Conservation (phyloP, 495 filamentous ascomycete genomes). For the Penicillium roqueforti region DNA sequence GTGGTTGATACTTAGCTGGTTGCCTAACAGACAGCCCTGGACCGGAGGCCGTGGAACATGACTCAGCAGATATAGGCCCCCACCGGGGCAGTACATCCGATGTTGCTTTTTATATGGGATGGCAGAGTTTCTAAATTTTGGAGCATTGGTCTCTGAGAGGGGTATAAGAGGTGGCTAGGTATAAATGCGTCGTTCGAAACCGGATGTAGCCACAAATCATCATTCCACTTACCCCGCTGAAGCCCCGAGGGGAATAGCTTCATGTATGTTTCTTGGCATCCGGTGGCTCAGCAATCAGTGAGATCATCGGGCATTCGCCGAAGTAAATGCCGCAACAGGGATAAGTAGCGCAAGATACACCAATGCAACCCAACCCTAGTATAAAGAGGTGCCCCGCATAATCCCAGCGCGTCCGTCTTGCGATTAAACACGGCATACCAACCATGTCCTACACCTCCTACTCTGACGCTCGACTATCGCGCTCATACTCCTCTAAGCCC, state of each 20-base stretch:
- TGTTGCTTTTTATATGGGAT: neutral
- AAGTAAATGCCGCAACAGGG: neutral
- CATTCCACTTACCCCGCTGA: neutral
- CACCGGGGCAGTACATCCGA: neutral
- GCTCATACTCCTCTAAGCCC: slow-evolving; percentile 4
- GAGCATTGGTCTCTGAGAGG: neutral
- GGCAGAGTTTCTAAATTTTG: neutral
- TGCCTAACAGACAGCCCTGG: neutral
- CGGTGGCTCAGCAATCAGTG: slow-evolving; percentile 3
- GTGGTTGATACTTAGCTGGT: no score
- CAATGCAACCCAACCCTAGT: neutral
- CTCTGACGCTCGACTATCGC: slow-evolving; percentile 14
- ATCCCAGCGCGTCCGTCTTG: neutral
- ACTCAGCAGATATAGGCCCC: neutral
- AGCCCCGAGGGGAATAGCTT: neutral
- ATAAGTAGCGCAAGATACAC: neutral
- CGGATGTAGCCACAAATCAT: neutral
- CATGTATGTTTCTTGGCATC: slow-evolving; percentile 2
- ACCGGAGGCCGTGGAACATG: neutral
- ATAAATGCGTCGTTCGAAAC: neutral
- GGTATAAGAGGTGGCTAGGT: neutral
- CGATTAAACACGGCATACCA: neutral
- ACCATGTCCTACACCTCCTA: slow-evolving; percentile 21
- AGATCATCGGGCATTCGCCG: slow-evolving; percentile 3
- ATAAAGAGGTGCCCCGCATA: neutral